Evolutionary conservation across 495 filamentous ascomycete species (phyloP).

Genomic region (Hapsidospora chrysogenum): DNA sequence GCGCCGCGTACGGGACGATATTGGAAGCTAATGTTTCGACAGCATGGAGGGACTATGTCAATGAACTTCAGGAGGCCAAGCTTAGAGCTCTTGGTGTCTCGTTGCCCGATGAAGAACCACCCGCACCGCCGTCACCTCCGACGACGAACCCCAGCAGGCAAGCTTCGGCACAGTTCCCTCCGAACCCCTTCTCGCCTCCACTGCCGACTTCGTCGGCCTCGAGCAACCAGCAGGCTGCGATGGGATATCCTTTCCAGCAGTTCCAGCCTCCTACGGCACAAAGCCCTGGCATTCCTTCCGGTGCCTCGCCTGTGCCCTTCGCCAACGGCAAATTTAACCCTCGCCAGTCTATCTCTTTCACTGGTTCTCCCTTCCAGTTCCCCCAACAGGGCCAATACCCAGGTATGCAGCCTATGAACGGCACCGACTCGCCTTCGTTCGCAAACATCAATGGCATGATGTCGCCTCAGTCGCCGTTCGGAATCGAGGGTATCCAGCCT

Average conservation of each 20-base stretch:
- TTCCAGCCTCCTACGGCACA: slow-evolving; percentile 29
- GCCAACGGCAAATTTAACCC: slow-evolving; percentile 32
- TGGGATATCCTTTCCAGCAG: slow-evolving; percentile 42
- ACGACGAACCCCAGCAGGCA: slow-evolving; percentile 36
- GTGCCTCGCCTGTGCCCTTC: slow-evolving; percentile 39
- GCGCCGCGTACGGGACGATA: background rate
- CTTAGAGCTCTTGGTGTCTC: slow-evolving; percentile 77
- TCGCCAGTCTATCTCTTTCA: slow-evolving; percentile 35
- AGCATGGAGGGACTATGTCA: slow-evolving; percentile 75
- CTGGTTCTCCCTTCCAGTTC: slow-evolving; percentile 26
- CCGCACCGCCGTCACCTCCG: slow-evolving; percentile 34
- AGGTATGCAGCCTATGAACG: slow-evolving; percentile 31
- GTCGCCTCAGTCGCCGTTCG: slow-evolving; percentile 30
- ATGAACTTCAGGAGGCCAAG: slow-evolving; percentile 72
- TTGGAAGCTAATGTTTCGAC: slow-evolving; percentile 5
- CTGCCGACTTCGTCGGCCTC: slow-evolving; percentile 46
- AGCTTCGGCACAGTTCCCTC: slow-evolving; percentile 42
- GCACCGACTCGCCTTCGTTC: slow-evolving; percentile 40
- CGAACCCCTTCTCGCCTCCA: slow-evolving; percentile 58
- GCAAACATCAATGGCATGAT: slow-evolving; percentile 29
- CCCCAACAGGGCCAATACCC: slow-evolving; percentile 28
- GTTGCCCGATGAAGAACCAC: slow-evolving; percentile 52
- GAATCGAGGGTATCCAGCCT: slow-evolving; percentile 24
- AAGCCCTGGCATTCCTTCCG: slow-evolving; percentile 36
- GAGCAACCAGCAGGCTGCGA: slow-evolving; percentile 29